Base-by-base conservation (phyloP, 1,284 basidiomycete genomes). In the Fomitiporia mediterranea region DNA sequence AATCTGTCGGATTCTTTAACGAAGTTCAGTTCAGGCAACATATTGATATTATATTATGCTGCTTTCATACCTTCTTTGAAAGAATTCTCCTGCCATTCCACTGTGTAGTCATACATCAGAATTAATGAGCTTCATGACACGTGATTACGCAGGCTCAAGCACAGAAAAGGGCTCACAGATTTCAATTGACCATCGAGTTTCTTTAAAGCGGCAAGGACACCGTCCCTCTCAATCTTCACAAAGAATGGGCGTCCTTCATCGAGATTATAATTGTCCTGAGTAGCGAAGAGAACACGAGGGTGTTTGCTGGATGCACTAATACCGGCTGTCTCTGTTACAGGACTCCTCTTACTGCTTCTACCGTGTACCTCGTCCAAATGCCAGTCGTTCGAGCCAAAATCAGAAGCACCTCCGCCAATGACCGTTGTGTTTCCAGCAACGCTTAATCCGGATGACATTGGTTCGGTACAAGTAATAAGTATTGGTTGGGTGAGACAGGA, bases 1-100 rank as follows among this genome's bases (percentile, higher is more conserved):
- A 89, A 57, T 79, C 77, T 2, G 81, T 79, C 4, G 84, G 85
- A 2, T 59, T 58, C 78, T 87, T 38, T 17, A 4, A 11, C 53
- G 52, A 39, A 17, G 4, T 15, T n/a, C 23, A 30, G n/a, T 32
- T 17, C 8, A 30, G 27, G n/a, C n/a, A n/a, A n/a, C n/a, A n/a
- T n/a, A n/a, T 32, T 46, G 9, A 46, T 28, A 4, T 9, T 57
- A 39, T 2, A 42, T 37, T 40, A 34, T 40, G 17, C 2, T 32
- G 25, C 25, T 2, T 6, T 28, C 56, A 47, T 57, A 73, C 71
- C 67, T 81, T 81, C 59, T 68, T 72, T 35, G 82, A 84, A 17
- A 82, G 57, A n/a, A 82, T 64, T 39, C 71, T 76, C 38, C 60
- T 73, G 34, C 81, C 70, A 23, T 80, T 79, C 19, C 79, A 71